Percentiles rank a stretch among this genome's conserved stretches.
phyloP scores from a whole-genome alignment of 1,284 basidiomycete genomes.

The Cystobasidiaceae sp. region DNA sequence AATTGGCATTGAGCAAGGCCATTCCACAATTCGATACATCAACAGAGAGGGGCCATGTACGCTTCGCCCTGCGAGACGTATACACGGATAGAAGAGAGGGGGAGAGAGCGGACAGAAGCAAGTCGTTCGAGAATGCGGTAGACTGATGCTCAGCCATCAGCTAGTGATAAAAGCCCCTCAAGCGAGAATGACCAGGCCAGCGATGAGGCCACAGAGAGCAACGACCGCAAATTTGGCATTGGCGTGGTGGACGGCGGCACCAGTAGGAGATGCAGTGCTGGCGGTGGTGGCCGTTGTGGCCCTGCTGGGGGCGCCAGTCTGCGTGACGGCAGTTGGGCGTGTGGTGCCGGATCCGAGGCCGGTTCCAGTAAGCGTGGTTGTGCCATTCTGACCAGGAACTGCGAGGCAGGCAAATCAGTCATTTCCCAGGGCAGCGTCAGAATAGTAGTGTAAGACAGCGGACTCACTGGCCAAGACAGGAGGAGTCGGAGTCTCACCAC shows the following conservation, averaged over 20 bases:
- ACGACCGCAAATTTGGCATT: background rate
- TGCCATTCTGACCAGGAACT: background rate
- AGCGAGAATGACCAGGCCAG: background rate
- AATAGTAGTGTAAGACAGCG: background rate
- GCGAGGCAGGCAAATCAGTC: background rate
- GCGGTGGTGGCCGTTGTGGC: background rate
- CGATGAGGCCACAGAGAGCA: background rate
- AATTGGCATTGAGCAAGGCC: too few relatives aligned
- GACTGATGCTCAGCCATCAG: too few relatives aligned
- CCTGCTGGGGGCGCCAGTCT: background rate
- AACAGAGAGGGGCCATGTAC: too few relatives aligned
- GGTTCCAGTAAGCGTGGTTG: background rate
- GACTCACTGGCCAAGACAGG: slow-evolving; percentile 4
- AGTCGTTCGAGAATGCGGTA: too few relatives aligned
- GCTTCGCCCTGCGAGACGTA: too few relatives aligned
- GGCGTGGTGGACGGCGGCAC: background rate
- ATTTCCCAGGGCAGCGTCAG: too few relatives aligned
- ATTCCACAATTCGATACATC: too few relatives aligned
- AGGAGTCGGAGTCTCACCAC: slow-evolving; percentile 17
- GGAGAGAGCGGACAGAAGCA: too few relatives aligned
- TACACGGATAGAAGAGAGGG: too few relatives aligned
- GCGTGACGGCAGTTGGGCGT: background rate
- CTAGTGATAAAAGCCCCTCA: too few relatives aligned
- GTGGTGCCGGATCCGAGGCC: too few relatives aligned
- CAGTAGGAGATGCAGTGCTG: background rate